phyloP scores from a whole-genome alignment of 345 rosid species.

The Citrus reticulata region DNA sequence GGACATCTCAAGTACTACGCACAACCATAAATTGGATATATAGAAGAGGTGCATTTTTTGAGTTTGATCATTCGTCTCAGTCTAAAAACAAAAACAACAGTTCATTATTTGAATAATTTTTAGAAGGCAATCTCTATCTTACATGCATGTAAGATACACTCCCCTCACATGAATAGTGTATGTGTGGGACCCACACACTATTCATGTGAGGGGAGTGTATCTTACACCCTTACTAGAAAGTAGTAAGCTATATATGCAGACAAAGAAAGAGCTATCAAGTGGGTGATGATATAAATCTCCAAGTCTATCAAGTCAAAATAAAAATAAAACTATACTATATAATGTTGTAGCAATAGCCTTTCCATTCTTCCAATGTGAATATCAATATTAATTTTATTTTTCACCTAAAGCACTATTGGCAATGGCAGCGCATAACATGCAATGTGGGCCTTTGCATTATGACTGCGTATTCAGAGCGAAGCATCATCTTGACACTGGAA shows the following conservation, averaged over 20 bases:
- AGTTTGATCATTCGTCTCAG: neutral
- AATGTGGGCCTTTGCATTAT: constrained; percentile 24
- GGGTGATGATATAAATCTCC: neutral
- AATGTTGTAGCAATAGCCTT: neutral
- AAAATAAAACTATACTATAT: neutral
- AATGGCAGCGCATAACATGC: constrained; percentile 13
- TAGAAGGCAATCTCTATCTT: neutral
- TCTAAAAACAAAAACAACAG: neutral
- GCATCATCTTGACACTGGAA: constrained; percentile 28
- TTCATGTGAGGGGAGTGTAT: no score
- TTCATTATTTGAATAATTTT: neutral
- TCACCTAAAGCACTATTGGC: neutral
- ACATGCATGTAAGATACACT: no score
- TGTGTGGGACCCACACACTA: no score
- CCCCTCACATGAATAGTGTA: no score
- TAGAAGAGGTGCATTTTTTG: neutral
- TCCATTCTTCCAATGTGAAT: neutral
- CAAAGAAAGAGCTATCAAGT: no score
- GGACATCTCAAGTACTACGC: neutral
- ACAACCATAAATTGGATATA: neutral
- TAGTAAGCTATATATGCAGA: neutral
- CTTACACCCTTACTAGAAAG: neutral
- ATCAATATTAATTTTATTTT: neutral
- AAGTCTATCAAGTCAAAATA: neutral
- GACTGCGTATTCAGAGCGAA: constrained; percentile 32